A percentile compares a stretch with the other conserved stretches of the same genome.
phyloP scores from a whole-genome alignment of 306 rosid genomes.

The Medicago ruthenica region DNA sequence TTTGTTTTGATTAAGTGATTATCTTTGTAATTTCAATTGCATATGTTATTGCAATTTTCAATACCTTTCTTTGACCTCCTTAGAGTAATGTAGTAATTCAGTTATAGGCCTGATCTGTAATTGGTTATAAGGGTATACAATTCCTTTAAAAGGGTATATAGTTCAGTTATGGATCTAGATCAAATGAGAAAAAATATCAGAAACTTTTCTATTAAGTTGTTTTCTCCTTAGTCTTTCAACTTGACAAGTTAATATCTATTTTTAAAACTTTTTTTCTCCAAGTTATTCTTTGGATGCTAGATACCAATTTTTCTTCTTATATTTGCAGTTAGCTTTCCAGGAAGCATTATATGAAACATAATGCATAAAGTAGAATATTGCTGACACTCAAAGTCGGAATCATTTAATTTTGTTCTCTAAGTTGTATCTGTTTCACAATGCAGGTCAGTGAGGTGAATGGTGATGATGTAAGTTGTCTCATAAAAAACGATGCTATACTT shows the following conservation, averaged over 20 bases:
- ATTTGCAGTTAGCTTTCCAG: not conserved
- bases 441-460: constrained; percentile 85
- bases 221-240: not conserved
- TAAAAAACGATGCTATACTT: constrained; percentile 89
- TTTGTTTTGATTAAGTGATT: constrained; percentile 12
- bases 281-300: not conserved
- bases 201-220: too few species aligned
- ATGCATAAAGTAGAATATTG: not conserved
- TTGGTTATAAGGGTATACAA: too few species aligned
- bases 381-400: not conserved
- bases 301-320: not conserved
- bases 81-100: too few species aligned
- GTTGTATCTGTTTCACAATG: constrained; percentile 28
- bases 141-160: too few species aligned
- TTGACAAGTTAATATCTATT: not conserved
- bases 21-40: not conserved
- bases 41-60: not conserved
- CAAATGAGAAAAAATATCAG: too few species aligned
- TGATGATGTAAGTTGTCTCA: constrained; percentile 75
- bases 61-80: constrained; percentile 11
- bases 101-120: too few species aligned
- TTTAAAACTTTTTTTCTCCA: not conserved
- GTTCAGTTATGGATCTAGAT: too few species aligned
- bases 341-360: not conserved
- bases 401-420: too few species aligned